Evolutionary conservation across 2,329 filamentous ascomycete genomes (phyloP).

Genomic region (Hortaea sp.): DNA sequence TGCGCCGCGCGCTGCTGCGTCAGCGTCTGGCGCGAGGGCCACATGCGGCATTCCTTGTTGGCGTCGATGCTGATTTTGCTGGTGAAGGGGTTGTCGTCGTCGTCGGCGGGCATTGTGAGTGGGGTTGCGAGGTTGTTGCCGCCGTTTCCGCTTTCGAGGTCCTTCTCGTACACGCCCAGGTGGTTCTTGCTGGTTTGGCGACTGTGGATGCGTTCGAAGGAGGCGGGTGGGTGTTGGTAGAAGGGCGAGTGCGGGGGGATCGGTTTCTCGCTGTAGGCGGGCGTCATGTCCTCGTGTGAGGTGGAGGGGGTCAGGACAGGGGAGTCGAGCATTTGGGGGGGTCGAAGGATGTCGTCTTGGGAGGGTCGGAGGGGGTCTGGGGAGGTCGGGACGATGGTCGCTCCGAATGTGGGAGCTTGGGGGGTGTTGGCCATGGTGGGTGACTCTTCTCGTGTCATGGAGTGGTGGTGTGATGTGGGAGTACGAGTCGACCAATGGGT

Average conservation of each 20-base stretch:
- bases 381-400: constrained; percentile 26
- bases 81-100: constrained; percentile 28
- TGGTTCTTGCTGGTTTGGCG: constrained; percentile 17
- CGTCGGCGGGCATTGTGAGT: constrained; percentile 17
- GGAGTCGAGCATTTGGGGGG: constrained; percentile 22
- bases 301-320: constrained; percentile 25
- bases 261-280: constrained; percentile 27
- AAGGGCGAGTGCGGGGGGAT: constrained; percentile 34
- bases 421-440: constrained; percentile 3
- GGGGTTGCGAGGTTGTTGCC: constrained; percentile 7
- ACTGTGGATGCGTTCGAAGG: constrained; percentile 25
- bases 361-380: constrained; percentile 4
- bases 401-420: constrained; percentile 30
- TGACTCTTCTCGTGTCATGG: background rate
- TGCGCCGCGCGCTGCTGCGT: constrained; percentile 30
- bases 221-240: constrained; percentile 38
- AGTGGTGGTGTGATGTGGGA: background rate
- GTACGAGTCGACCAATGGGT: background rate
- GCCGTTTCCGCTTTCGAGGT: constrained; percentile 26
- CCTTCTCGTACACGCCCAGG: constrained; percentile 21
- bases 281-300: constrained; percentile 23
- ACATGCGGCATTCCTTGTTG: constrained; percentile 42
- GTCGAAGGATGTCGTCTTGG: constrained; percentile 16
- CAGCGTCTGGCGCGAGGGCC: constrained; percentile 40
- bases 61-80: constrained; percentile 32